These are phyloP conservation scores for Trichosporon faecale DNA, from an alignment of 1,284 basidiomycete species.

Conservation along the genomic window DNA sequence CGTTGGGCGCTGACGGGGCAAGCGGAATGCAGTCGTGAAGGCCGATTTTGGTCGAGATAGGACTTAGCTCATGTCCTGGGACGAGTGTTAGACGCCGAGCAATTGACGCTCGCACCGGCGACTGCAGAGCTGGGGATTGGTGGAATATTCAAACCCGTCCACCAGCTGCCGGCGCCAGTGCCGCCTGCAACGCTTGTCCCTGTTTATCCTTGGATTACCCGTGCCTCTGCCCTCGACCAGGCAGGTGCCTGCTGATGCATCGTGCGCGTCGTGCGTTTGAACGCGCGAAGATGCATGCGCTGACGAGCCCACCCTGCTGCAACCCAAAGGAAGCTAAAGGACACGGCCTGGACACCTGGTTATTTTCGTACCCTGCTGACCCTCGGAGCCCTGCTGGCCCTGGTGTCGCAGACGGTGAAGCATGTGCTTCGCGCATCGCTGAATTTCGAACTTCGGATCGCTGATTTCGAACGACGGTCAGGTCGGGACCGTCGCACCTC, in stretches of 20 bases:
- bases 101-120: not conserved
- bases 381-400: not conserved
- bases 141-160: not conserved
- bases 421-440: not conserved
- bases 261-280: no score
- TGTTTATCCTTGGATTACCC: not conserved
- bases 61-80: not conserved
- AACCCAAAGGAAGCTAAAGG: not conserved
- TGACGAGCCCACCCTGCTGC: not conserved
- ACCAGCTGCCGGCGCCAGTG: not conserved
- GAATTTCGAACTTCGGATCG: conserved; percentile 1
- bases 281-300: not conserved
- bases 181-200: not conserved
- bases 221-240: not conserved
- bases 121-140: not conserved
- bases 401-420: not conserved
- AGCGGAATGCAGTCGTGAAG: not conserved
- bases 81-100: not conserved
- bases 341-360: not conserved
- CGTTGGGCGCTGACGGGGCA: not conserved
- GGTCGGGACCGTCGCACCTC: not conserved
- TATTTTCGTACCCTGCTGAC: not conserved
- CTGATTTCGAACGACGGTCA: not conserved
- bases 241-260: no score
- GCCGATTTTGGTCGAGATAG: conserved; percentile 2